Conservation (phyloP, 306 rosid genomes). For the Inga laurina region DNA sequence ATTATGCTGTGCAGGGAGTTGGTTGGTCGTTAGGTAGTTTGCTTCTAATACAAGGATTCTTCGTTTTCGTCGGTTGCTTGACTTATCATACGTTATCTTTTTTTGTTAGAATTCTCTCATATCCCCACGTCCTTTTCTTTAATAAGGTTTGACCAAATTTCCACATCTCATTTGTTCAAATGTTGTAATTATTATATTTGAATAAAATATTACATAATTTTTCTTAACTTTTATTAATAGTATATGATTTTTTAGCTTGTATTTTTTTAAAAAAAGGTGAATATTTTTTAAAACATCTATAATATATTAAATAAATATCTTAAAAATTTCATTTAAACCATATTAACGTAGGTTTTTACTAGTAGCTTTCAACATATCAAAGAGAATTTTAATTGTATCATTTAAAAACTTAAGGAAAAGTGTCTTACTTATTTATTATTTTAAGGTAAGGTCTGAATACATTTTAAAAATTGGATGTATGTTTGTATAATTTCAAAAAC, state of each 20-base stretch:
- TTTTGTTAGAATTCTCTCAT: constrained; percentile 3
- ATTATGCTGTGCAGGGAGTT: constrained; percentile 42
- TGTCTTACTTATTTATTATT: background rate
- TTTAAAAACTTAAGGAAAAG: background rate
- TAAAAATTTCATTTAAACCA: background rate
- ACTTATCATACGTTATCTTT: constrained; percentile 39
- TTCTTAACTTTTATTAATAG: background rate
- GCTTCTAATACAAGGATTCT: constrained; percentile 65
- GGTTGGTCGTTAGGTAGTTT: constrained; percentile 71
- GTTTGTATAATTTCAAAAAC: background rate
- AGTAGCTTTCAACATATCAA: too few relatives aligned
- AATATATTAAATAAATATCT: background rate
- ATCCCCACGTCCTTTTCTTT: constrained; percentile 39
- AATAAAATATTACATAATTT: background rate
- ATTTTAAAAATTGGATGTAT: background rate
- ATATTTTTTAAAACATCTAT: too few relatives aligned
- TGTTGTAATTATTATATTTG: background rate
- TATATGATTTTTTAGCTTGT: too few relatives aligned
- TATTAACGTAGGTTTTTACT: background rate
- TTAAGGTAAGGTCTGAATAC: background rate
- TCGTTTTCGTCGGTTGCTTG: constrained; percentile 52
- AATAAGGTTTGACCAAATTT: constrained; percentile 47
- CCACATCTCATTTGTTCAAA: constrained; percentile 12
- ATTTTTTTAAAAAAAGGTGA: too few relatives aligned
- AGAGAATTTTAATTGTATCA: background rate